Evolutionary conservation across 1,284 basidiomycete species (phyloP).

Genomic region (Ceratobasidium papillatum): DNA sequence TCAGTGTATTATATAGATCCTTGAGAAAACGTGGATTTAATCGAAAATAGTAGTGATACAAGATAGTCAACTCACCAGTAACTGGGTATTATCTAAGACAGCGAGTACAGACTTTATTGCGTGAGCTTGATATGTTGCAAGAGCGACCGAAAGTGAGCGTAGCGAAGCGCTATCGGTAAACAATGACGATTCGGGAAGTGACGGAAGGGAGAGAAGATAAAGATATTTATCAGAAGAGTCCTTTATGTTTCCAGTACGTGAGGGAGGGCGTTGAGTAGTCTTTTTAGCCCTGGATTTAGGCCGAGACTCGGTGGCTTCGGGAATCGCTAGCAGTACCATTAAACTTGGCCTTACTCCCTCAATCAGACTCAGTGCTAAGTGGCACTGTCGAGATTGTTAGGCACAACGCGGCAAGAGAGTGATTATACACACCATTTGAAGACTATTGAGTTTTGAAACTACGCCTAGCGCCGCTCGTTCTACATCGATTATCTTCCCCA

Average conservation of each 20-base stretch:
- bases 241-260: background rate
- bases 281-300: constrained; percentile 14
- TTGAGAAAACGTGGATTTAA: background rate
- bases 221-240: background rate
- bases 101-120: constrained; percentile 19
- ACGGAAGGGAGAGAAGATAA: background rate
- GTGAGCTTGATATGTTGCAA: constrained; percentile 34
- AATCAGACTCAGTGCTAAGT: constrained; percentile 56
- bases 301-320: background rate
- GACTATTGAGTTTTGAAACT: constrained; percentile 55
- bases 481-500: constrained; percentile 50
- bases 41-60: background rate
- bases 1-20: constrained; percentile 21
- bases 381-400: constrained; percentile 71
- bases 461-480: constrained; percentile 56
- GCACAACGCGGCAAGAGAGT: constrained; percentile 52
- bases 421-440: constrained; percentile 19
- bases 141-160: constrained; percentile 18
- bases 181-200: constrained; percentile 10
- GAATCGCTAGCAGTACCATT: background rate
- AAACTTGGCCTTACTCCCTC: background rate
- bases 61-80: background rate
- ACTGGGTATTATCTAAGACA: constrained; percentile 8
- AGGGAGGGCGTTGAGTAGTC: constrained; percentile 1
- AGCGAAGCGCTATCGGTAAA: background rate